These are phyloP conservation scores for Parachaetomium inaequale DNA, from an alignment of 495 filamentous ascomycete genomes.

Conservation along the genomic window DNA sequence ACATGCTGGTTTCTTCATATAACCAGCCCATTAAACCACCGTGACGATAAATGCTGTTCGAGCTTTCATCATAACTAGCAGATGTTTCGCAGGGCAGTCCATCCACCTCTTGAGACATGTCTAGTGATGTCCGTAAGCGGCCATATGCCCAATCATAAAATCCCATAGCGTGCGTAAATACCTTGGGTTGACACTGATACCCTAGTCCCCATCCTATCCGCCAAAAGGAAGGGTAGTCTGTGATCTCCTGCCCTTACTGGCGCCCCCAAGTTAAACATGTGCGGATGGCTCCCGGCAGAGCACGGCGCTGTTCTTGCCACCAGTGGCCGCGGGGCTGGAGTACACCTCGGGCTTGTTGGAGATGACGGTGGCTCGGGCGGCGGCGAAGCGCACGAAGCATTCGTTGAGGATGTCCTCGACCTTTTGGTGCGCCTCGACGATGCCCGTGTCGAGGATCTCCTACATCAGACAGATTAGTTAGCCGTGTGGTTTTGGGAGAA, in stretches of 20 bases:
- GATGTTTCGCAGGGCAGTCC: too few species aligned
- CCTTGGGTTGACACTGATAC: too few species aligned
- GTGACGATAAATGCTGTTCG: too few species aligned
- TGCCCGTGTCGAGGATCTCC: slow-evolving; percentile 44
- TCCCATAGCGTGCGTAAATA: too few species aligned
- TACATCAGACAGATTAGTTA: slow-evolving; percentile 6
- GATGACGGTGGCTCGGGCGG: slow-evolving; percentile 40
- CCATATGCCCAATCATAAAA: too few species aligned
- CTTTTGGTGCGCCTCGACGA: slow-evolving; percentile 36
- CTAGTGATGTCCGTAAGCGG: too few species aligned
- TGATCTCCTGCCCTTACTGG: neutral
- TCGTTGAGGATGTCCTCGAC: slow-evolving; percentile 40
- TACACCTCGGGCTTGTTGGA: slow-evolving; percentile 45
- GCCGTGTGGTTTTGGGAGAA: too few species aligned
- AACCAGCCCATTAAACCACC: too few species aligned
- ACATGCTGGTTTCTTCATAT: too few species aligned
- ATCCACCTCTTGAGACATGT: too few species aligned
- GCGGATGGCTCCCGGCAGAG: slow-evolving; percentile 21
- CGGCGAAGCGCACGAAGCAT: slow-evolving; percentile 40
- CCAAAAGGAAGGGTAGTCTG: neutral
- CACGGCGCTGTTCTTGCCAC: slow-evolving; percentile 4
- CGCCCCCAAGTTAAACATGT: slow-evolving; percentile 4
- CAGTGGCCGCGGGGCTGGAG: slow-evolving; percentile 9
- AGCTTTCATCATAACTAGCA: too few species aligned
- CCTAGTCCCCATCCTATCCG: too few species aligned